phyloP scores from a whole-genome alignment of 169 alveolate species.

The Amoebophrya sp. region DNA sequence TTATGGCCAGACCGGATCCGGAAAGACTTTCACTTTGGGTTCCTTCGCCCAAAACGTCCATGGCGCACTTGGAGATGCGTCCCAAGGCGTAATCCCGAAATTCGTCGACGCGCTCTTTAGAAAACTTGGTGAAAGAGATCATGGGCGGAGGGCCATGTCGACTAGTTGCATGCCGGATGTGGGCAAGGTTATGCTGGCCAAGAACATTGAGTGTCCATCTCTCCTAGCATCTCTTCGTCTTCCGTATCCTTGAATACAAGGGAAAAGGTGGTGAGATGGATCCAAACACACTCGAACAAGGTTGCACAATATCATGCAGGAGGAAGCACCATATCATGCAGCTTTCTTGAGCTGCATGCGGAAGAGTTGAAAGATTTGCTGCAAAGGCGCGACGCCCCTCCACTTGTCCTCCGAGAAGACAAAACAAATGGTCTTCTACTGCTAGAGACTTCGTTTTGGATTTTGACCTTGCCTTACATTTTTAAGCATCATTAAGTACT shows the following conservation, averaged over 20 bases:
- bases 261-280: no score
- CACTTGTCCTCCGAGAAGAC: not conserved
- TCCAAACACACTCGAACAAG: no score
- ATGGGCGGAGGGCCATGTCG: no score
- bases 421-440: not conserved
- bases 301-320: no score
- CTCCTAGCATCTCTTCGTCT: no score
- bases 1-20: not conserved
- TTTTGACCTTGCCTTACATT: not conserved
- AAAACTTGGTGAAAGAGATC: no score
- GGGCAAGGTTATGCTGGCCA: no score
- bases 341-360: conserved; percentile 74
- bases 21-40: not conserved
- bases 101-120: not conserved
- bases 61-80: not conserved
- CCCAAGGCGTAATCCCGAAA: not conserved
- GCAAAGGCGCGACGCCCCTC: not conserved
- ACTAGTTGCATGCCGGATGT: no score
- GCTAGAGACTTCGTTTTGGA: not conserved
- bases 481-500: not conserved
- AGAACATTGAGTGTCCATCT: no score
- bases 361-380: conserved; percentile 77
- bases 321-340: conserved; percentile 56
- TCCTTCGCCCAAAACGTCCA: not conserved
- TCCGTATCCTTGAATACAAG: no score